A percentile compares a stretch with the other conserved stretches of the same genome.
phyloP scores from a whole-genome alignment of 805 yeast genomes.

The Candida rishiriensis region DNA sequence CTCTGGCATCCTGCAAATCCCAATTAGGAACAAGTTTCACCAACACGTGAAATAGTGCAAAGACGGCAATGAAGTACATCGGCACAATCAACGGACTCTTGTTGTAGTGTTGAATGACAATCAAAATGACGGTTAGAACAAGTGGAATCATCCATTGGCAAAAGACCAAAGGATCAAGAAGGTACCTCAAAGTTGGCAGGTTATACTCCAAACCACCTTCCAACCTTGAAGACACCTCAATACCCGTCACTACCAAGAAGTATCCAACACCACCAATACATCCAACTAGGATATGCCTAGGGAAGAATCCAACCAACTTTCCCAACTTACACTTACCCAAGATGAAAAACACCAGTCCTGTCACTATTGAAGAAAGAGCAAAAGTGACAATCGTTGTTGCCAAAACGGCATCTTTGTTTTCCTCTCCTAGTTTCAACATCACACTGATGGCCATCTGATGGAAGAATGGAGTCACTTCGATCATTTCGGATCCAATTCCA shows the following conservation, averaged over 20 bases:
- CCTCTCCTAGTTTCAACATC: constrained; percentile 45
- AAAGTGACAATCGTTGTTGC: constrained; percentile 86
- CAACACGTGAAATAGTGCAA: constrained; percentile 62
- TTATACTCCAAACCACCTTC: constrained; percentile 71
- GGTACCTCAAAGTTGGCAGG: constrained; percentile 45
- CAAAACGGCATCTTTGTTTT: constrained; percentile 44
- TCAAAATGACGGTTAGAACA: constrained; percentile 52
- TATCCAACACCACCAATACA: constrained; percentile 99
- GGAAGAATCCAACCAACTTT: constrained; percentile 88
- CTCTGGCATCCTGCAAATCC: constrained; percentile 57
- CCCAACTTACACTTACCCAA: constrained; percentile 83
- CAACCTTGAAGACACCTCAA: constrained; percentile 83
- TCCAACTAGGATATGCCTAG: constrained; percentile 92
- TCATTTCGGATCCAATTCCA: constrained; percentile 98
- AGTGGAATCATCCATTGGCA: constrained; percentile 73
- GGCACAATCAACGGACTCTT: constrained; percentile 76
- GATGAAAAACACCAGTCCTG: constrained; percentile 74
- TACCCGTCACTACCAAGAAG: constrained; percentile 82
- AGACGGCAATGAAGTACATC: constrained; percentile 67
- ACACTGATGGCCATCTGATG: constrained; percentile 88
- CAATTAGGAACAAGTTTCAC: constrained; percentile 64
- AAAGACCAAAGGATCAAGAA: constrained; percentile 41
- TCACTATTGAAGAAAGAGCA: constrained; percentile 76
- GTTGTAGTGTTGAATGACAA: constrained; percentile 55
- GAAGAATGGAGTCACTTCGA: constrained; percentile 97